Evolutionary conservation across 176 grass and related monocot species (phyloP), one percentile per base, ranked within the genome.

Genomic region (Zizania latifolia): DNA sequence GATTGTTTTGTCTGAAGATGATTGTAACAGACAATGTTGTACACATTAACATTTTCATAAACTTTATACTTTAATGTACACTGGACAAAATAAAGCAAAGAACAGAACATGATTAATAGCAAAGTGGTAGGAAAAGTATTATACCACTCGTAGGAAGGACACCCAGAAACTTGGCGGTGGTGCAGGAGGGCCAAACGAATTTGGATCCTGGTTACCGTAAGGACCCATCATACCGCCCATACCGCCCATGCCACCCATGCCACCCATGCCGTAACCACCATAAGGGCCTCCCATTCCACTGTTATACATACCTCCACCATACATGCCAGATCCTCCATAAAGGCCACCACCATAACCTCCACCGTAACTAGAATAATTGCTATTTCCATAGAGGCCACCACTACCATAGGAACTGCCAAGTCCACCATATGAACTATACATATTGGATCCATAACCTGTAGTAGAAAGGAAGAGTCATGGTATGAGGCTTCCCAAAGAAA

Each of bases 81-180:
- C n/a, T 32, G 0, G 7, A 58, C 23, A 29, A 17, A 78, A 16
- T 60, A 10, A 19, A 74, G 79, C 67, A 83, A 28, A 22, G 6
- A 68, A 40, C 9, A 10, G 23, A 76, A 27, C 10, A 36, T 2
- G 27, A 62, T 67, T 14, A 45, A 56, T 21, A n/a, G 63, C 2
- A 34, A 63, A 13, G 32, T 71, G 29, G 30, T 38, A 24, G 28
- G 32, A 46, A 69, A 78, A 40, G 12, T 41, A 68, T 53, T 74
- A 29, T 85, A 99, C 96, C 86, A 90, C 87, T 65, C 89, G 87
- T 44, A 99, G 68, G 60, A 99, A 90, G 32, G 96, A 99, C 19
- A 92, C 37, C 96, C 96, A 99, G 43, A 94, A 92, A 69, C 84
- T 77, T 23, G 96, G 91, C 0, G 96, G 96, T 36, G 85, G 71